Evolutionary conservation across 1,139 yeast genomes (phyloP).

Genomic region (Geotrichum restrictum): DNA sequence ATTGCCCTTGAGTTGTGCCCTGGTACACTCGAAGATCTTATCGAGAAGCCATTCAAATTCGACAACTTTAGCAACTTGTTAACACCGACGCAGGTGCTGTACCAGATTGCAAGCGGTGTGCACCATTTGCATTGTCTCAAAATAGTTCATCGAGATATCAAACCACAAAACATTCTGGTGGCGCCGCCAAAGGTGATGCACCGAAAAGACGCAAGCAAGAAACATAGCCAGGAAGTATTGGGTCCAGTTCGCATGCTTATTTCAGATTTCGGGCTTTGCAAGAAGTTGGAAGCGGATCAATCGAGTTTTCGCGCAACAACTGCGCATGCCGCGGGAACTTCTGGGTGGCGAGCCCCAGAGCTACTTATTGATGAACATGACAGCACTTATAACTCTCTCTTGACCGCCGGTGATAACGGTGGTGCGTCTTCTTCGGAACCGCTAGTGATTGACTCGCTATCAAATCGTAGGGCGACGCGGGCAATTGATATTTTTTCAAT

Average conservation of each 20-base stretch:
- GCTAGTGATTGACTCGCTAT: conserved; percentile 39
- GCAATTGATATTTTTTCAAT: conserved; percentile 91
- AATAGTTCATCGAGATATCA: conserved; percentile 91
- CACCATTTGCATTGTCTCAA: conserved; percentile 84
- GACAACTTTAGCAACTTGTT: conserved; percentile 25
- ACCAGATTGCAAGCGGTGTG: conserved; percentile 80
- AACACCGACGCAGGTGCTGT: conserved; percentile 55
- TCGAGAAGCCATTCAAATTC: conserved; percentile 39
- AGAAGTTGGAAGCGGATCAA: conserved; percentile 84
- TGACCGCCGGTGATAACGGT: conserved; percentile 8
- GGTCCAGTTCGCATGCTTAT: conserved; percentile 64
- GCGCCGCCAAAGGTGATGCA: conserved; percentile 56
- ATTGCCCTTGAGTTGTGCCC: conserved; percentile 90
- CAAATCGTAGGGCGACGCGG: conserved; percentile 67
- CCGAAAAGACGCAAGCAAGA: conserved; percentile 25
- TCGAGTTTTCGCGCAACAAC: conserved; percentile 90
- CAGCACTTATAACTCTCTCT: conserved; percentile 6
- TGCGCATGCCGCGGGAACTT: conserved; percentile 91
- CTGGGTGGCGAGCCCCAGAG: conserved; percentile 99
- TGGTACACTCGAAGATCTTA: conserved; percentile 81
- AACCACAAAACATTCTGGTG: conserved; percentile 91
- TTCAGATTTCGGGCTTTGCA: conserved; percentile 94
- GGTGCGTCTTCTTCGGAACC: conserved; percentile 32
- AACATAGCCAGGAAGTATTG: conserved; percentile 26
- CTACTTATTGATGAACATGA: conserved; percentile 42